Evolutionary conservation across 2,329 filamentous ascomycete genomes (phyloP).

Genomic region (Pseudocercospora fuligena): DNA sequence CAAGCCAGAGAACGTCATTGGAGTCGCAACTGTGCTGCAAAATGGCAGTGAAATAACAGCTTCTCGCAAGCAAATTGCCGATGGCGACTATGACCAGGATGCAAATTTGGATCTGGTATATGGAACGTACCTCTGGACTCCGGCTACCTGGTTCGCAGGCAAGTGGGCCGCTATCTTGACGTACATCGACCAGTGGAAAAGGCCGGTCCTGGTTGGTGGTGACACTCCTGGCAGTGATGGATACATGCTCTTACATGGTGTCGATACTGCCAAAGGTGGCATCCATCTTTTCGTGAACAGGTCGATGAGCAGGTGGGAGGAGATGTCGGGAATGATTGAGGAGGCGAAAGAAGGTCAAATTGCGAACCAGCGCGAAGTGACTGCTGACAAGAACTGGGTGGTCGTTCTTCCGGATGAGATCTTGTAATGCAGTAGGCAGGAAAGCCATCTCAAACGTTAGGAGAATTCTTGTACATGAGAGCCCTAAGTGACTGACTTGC

Average conservation of each 20-base stretch:
- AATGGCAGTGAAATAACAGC: constrained; percentile 43
- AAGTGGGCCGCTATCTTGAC: constrained; percentile 50
- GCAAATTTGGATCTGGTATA: constrained; percentile 48
- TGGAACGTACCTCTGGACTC: constrained; percentile 51
- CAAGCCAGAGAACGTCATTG: constrained; percentile 51
- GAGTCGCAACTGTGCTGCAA: constrained; percentile 47
- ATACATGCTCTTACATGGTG: constrained; percentile 53
- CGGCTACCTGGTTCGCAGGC: constrained; percentile 51
- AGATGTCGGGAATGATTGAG: constrained; percentile 47
- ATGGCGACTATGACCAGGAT: constrained; percentile 43
- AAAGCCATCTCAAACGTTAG: not conserved
- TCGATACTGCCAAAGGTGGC: constrained; percentile 49
- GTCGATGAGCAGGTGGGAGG: constrained; percentile 42
- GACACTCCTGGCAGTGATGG: constrained; percentile 52
- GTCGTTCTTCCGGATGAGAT: constrained; percentile 49
- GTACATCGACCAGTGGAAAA: constrained; percentile 49
- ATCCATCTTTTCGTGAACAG: constrained; percentile 52
- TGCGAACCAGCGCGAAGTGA: constrained; percentile 45
- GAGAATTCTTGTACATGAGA: no score
- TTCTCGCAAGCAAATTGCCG: constrained; percentile 48
- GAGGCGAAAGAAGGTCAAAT: constrained; percentile 44
- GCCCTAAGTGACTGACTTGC: no score
- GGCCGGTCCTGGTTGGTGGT: constrained; percentile 49
- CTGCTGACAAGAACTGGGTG: constrained; percentile 54
- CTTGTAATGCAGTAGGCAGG: constrained; percentile 1